These are phyloP conservation scores for Coniferiporia weirii DNA, from an alignment of 1,284 basidiomycete genomes.

Conservation along the genomic window DNA sequence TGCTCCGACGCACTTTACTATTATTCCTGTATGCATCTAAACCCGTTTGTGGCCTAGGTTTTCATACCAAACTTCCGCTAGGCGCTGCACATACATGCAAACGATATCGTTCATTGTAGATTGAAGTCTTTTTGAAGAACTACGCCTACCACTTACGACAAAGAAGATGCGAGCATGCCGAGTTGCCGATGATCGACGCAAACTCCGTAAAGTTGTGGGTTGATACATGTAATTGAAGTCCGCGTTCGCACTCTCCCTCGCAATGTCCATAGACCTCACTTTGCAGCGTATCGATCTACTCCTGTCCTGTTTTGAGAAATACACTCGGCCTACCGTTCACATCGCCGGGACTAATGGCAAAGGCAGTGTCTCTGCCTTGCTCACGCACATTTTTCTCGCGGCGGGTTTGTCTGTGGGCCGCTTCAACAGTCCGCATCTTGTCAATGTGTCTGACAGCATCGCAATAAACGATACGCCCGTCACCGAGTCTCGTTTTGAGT, in stretches of 20 bases:
- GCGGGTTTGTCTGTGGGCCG: conserved; percentile 59
- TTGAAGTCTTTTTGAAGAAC: too few relatives aligned
- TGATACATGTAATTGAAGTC: neutral
- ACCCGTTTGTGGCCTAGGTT: too few relatives aligned
- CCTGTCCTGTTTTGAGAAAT: conserved; percentile 54
- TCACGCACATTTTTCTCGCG: conserved; percentile 69
- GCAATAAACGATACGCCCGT: conserved; percentile 60
- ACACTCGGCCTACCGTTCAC: conserved; percentile 83
- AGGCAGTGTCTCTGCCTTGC: conserved; percentile 83
- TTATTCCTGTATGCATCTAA: too few relatives aligned
- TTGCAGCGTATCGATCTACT: conserved; percentile 66
- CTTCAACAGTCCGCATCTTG: conserved; percentile 92
- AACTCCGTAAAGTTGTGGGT: too few relatives aligned
- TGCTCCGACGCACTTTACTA: too few relatives aligned
- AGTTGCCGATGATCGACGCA: neutral
- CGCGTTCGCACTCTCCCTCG: neutral
- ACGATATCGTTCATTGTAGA: too few relatives aligned
- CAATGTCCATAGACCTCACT: conserved; percentile 75
- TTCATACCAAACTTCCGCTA: too few relatives aligned
- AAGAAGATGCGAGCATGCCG: neutral
- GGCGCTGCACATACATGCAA: too few relatives aligned
- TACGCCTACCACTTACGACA: neutral
- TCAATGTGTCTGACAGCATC: conserved; percentile 77
- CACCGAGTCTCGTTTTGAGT: conserved; percentile 43
- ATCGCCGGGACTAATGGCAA: conserved; percentile 98